Base-by-base conservation (phyloP, 179 eudicot genomes). In the Pouteria campechiana region DNA sequence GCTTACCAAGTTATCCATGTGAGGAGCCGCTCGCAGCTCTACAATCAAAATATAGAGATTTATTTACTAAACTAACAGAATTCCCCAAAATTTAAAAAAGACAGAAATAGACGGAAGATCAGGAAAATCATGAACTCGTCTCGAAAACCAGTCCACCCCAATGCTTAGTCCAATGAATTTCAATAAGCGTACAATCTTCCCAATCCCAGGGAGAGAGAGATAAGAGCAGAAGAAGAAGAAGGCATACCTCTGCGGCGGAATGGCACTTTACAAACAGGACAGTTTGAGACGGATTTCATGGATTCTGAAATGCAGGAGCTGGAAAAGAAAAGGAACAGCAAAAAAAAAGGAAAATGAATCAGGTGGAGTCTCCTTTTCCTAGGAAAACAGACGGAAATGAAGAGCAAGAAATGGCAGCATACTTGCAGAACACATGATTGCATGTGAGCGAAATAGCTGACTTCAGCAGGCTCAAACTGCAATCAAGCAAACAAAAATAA, bases 11-110 rank as follows among this genome's bases (percentile, higher is more conserved):
- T 63, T 90, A 50, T 90, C 96, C 98, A 90, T 90, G 52, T 90
- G 98, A 39, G 94, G 98, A 60, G 94, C 92, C 17, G 92, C 92
- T 3, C 96, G 86, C 48, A 90, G 67, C 75, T 90, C 98, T 90
- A 67, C 41, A 68, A 14, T 8, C 28, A 15, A 19, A 12, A 28
- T n/a, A 39, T 15, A n/a, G 32, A 43, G 10, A 3, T 0, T 7
- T 43, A 13, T 6, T 46, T 3, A 13, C 10, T 28, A 13, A 11
- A 13, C 22, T 10, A 3, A 2, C 5, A 19, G 25, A 32, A 31
- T 30, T 30, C 4, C 15, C 41, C 20, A 19, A 29, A 41, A n/a
- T 12, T 21, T 3, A 52, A 8, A 27, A 2, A 19, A 10, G n/a
- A n/a, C n/a, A n/a, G 3, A 41, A 4, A 41, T 25, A 15, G 32